Evolutionary conservation across 2,329 filamentous ascomycete genomes (phyloP).

Genomic region (Trichoderma sp.): DNA sequence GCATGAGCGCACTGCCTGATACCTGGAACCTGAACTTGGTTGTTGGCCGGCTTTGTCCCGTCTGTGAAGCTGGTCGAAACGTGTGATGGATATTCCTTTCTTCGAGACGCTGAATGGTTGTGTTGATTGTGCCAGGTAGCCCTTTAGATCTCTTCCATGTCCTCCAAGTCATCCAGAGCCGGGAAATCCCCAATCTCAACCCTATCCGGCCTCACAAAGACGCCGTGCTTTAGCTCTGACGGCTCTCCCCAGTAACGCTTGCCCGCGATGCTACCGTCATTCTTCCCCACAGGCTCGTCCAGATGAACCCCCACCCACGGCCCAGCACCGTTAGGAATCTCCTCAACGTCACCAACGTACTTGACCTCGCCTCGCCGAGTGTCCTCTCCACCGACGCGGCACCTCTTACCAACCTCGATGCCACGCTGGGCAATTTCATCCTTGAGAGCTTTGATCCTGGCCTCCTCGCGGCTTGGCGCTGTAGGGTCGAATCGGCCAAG

Average conservation of each 20-base stretch:
- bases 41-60: background rate
- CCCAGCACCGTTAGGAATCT: conserved; percentile 67
- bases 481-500: conserved; percentile 94
- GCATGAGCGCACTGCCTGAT: background rate
- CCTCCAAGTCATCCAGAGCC: conserved; percentile 71
- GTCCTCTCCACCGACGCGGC: conserved; percentile 68
- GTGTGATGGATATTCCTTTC: background rate
- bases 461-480: conserved; percentile 71
- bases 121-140: background rate
- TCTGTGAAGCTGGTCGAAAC: background rate
- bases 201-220: conserved; percentile 77
- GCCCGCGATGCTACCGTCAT: conserved; percentile 71
- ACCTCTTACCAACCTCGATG: conserved; percentile 64
- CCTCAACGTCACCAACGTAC: conserved; percentile 73
- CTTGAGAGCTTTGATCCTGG: conserved; percentile 68
- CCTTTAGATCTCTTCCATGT: conserved; percentile 70
- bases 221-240: conserved; percentile 68
- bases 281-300: conserved; percentile 81
- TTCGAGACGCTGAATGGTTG: background rate
- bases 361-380: conserved; percentile 67
- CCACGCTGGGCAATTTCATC: conserved; percentile 71
- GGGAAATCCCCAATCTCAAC: conserved; percentile 77
- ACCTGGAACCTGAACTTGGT: background rate
- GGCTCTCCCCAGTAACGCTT: conserved; percentile 70
- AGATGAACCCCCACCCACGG: conserved; percentile 74